These are phyloP conservation scores for Saccharomycopsis phalli DNA, from an alignment of 1,139 yeast genomes.

Conservation along the genomic window DNA sequence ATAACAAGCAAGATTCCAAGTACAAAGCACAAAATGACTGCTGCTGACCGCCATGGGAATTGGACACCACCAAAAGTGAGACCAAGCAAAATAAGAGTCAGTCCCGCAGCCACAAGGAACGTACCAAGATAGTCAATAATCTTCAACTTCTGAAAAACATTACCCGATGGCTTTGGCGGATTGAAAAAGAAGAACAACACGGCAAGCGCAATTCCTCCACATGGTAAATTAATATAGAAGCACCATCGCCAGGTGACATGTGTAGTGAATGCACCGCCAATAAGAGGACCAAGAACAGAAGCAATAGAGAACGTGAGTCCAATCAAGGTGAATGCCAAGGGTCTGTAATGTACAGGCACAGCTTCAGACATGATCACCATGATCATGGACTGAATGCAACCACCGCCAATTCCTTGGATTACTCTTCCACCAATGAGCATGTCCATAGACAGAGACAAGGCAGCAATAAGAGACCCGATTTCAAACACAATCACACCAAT, in stretches of 20 bases:
- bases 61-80: slow-evolving; percentile 45
- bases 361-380: slow-evolving; percentile 52
- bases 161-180: slow-evolving; percentile 44
- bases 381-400: slow-evolving; percentile 55
- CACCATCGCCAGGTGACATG: slow-evolving; percentile 73
- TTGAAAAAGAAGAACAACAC: slow-evolving; percentile 41
- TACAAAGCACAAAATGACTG: slow-evolving; percentile 45
- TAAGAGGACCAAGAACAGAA: slow-evolving; percentile 54
- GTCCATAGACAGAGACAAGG: slow-evolving; percentile 46
- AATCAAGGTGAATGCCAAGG: slow-evolving; percentile 41
- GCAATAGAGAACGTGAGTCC: slow-evolving; percentile 49
- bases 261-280: slow-evolving; percentile 60
- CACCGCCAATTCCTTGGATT: slow-evolving; percentile 66
- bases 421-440: slow-evolving; percentile 64
- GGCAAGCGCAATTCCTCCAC: slow-evolving; percentile 49
- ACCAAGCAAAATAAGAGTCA: slow-evolving; percentile 39
- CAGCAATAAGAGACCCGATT: slow-evolving; percentile 54
- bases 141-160: slow-evolving; percentile 33
- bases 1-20: slow-evolving; percentile 42
- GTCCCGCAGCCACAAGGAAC: slow-evolving; percentile 33
- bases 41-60: slow-evolving; percentile 44
- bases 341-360: slow-evolving; percentile 50
- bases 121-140: slow-evolving; percentile 44
- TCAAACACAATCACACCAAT: slow-evolving; percentile 48
- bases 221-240: slow-evolving; percentile 62